A percentile compares a stretch with the other conserved stretches of the same genome.
phyloP scores from a whole-genome alignment of 2,329 filamentous ascomycete genomes.

The Aspergillus felis region DNA sequence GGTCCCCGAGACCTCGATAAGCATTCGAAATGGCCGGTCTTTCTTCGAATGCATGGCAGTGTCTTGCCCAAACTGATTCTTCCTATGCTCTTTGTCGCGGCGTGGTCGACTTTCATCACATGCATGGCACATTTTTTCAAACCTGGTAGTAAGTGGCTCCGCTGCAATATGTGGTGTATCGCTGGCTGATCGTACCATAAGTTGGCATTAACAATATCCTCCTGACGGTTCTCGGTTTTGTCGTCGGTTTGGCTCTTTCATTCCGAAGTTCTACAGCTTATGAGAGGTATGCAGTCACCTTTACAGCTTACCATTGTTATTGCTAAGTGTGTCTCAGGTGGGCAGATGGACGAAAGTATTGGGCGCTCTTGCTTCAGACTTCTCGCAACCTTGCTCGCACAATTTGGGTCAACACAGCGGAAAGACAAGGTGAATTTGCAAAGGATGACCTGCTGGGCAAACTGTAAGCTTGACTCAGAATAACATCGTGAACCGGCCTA shows the following conservation, averaged over 20 bases:
- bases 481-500: slow-evolving; percentile 1
- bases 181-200: slow-evolving; percentile 10
- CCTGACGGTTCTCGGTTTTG: slow-evolving; percentile 74
- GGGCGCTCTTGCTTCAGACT: slow-evolving; percentile 55
- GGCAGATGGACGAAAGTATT: slow-evolving; percentile 61
- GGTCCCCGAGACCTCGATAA: slow-evolving; percentile 64
- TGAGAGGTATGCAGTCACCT: slow-evolving; percentile 50
- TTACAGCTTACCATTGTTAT: background rate
- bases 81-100: slow-evolving; percentile 59
- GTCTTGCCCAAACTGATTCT: slow-evolving; percentile 71
- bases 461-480: slow-evolving; percentile 38
- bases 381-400: slow-evolving; percentile 61
- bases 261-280: slow-evolving; percentile 76
- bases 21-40: slow-evolving; percentile 73
- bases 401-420: slow-evolving; percentile 74
- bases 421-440: slow-evolving; percentile 54
- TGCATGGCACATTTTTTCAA: slow-evolving; percentile 48
- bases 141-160: slow-evolving; percentile 31
- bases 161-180: background rate
- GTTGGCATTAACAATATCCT: slow-evolving; percentile 63
- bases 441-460: slow-evolving; percentile 69
- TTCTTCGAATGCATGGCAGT: slow-evolving; percentile 71
- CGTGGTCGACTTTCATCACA: slow-evolving; percentile 65
- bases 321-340: slow-evolving; percentile 35
- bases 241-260: slow-evolving; percentile 72